Conservation (phyloP, 768 basidiomycete species). For the Rhodotorula kratochvilovae region DNA sequence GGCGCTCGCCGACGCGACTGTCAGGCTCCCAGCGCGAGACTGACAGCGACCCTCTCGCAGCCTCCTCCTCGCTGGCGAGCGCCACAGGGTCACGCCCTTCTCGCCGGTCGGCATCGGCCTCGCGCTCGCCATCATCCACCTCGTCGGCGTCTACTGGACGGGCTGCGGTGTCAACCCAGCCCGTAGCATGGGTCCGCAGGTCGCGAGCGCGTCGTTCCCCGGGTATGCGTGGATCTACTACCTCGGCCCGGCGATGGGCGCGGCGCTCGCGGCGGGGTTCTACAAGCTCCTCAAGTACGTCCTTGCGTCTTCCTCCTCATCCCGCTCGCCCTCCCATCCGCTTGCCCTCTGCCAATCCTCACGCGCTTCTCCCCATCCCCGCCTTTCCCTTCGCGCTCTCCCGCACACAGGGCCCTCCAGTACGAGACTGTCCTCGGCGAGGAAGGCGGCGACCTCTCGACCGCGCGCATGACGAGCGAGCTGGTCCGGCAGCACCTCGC, state of each 20-base stretch:
- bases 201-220: constrained; percentile 19
- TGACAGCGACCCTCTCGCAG: neutral
- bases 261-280: constrained; percentile 23
- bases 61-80: constrained; percentile 29
- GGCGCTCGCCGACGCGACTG: too few relatives aligned
- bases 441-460: constrained; percentile 2
- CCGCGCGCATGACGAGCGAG: neutral
- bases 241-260: constrained; percentile 2
- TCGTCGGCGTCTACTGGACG: constrained; percentile 16
- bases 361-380: neutral
- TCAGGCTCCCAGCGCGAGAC: fast-evolving
- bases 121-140: constrained; percentile 35
- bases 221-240: constrained; percentile 31
- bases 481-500: neutral
- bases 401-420: constrained; percentile 14
- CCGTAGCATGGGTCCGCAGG: constrained; percentile 29
- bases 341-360: too few relatives aligned
- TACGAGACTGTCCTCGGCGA: constrained; percentile 32
- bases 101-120: constrained; percentile 50
- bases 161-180: constrained; percentile 2
- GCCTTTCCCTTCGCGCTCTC: too few relatives aligned
- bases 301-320: too few relatives aligned
- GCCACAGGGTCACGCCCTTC: constrained; percentile 50
- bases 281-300: constrained; percentile 27
- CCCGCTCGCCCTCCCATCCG: too few relatives aligned